Evolutionary conservation across 2,329 filamentous ascomycete species (phyloP), one percentile per base, ranked within the genome.

Genomic region (Pyricularia grisea): DNA sequence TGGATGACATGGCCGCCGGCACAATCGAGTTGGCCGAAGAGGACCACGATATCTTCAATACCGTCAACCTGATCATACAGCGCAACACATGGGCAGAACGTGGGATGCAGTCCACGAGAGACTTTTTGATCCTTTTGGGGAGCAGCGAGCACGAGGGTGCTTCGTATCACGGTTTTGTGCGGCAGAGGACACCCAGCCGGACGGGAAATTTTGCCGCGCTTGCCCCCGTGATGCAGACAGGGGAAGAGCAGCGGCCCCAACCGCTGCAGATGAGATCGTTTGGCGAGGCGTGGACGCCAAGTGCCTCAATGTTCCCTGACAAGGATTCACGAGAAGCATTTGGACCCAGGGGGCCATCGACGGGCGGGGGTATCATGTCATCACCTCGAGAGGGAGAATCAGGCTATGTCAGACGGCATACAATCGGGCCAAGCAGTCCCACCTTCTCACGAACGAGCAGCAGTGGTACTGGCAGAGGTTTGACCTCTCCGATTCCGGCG

Each of bases 111-210:
- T 83, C 83, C 4, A 82, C 81, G 7, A 79, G 78, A 60, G 83
- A 85, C 23, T 87, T 86, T 67, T 76, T 88, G 36, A 73, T 84
- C 55, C 78, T 76, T 12, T 79, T 87, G 0, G 85, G 85, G 10
- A 79, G 78, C 67, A 79, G 79, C 1, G 79, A 81, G 50, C 73
- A 76, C 1, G 79, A 81, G 2, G 76, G 76, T 9, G 73, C 71
- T 4, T 75, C 75, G 3, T 81, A 78, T 70, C 79, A 82, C 70
- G 80, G 81, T 5, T 83, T 82, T 68, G 74, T 82, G 65, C 76
- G 78, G 65, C 80, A 79, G 67, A 77, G 78, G 12, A 78, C 77
- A 23, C 76, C 78, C 0, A 74, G 76, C 36, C 76, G 77, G 23
- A 67, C 76, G 70, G 69, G 75, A 68, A 72, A 78, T 72, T 63